phyloP scores from a whole-genome alignment of 208 protist species.

The Wallacemonas collosoma region DNA sequence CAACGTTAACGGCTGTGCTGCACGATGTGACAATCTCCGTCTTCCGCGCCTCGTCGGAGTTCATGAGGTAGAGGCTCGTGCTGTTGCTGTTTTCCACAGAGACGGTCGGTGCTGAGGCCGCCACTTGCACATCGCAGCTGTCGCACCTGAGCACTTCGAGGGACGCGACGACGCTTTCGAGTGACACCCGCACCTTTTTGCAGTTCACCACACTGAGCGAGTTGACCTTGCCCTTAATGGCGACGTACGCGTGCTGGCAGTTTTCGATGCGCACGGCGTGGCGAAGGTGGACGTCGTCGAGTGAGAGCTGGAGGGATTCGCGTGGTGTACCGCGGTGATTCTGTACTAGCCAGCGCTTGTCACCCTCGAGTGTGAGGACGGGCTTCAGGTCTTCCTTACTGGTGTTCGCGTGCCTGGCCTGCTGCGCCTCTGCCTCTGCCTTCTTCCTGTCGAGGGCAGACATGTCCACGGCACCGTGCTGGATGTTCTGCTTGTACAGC shows the following conservation, averaged over 20 bases:
- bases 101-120: slow-evolving; percentile 57
- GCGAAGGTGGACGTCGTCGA: slow-evolving; percentile 68
- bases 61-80: slow-evolving; percentile 76
- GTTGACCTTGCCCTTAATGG: slow-evolving; percentile 80
- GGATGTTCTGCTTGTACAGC: slow-evolving; percentile 72
- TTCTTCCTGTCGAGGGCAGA: slow-evolving; percentile 62
- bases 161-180: slow-evolving; percentile 65
- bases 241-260: slow-evolving; percentile 65
- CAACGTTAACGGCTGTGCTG: slow-evolving; percentile 76
- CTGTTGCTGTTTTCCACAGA: slow-evolving; percentile 62
- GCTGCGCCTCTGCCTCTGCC: slow-evolving; percentile 32
- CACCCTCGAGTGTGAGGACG: slow-evolving; percentile 54
- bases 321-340: slow-evolving; percentile 47
- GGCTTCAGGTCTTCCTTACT: slow-evolving; percentile 16
- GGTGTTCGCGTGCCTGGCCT: not conserved
- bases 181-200: slow-evolving; percentile 66
- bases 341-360: slow-evolving; percentile 73
- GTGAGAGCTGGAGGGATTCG: slow-evolving; percentile 39
- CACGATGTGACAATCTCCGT: slow-evolving; percentile 81
- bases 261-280: slow-evolving; percentile 78
- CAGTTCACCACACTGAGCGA: slow-evolving; percentile 75
- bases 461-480: slow-evolving; percentile 73
- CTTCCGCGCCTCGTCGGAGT: slow-evolving; percentile 45
- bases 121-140: slow-evolving; percentile 67
- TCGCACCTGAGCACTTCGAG: slow-evolving; percentile 75